Evolutionary conservation across 2,329 filamentous ascomycete species (phyloP), one percentile per base, ranked within the genome.

Genomic region (Amauroascus verrucosus): DNA sequence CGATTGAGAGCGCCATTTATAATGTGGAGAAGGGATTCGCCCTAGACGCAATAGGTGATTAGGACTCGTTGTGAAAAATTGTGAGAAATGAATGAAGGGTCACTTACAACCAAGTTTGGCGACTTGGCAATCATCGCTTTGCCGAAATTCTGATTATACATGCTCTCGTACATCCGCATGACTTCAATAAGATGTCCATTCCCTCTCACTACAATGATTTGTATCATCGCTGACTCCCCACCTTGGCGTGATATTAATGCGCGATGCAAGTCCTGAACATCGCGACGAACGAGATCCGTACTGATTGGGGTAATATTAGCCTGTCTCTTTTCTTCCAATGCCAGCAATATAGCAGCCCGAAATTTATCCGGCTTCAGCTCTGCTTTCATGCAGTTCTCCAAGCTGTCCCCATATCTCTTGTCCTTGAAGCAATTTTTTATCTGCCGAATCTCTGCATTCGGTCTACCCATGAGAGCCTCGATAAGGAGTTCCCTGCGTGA

Each of bases 351-450:
- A 0, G 90, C 90, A 58, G 83, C 84, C 58, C 95, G 89, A 73
- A 97, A 98, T 70, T 97, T 97, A 70, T 97, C 90, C 58, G 93
- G 88, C 64, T 90, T 91, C 35, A 98, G 77, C 71, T 98, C 93
- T 47, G 84, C 86, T 65, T 86, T 85, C 86, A 97, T 95, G 70
- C 90, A 96, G 62, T 82, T 82, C 52, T 79, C 79, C 50, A 97
- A 72, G 58, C 81, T 85, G 68, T 97, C 86, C 49, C 78, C 75
- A 69, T 97, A 97, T 60, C 94, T 90, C 65, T 95, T 95, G 67
- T 97, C 91, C 48, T 79, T 83, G 74, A 97, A 98, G 0, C 83
- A 80, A 16, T 86, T 82, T 69, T 95, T 95, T 75, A 98, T 96
- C 56, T 79, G 77, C 9, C 80, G 78, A 57, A 97, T 87, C 64